Evolutionary conservation across 225 moss, liverwort and hornwort genomes (phyloP), one percentile per base, ranked within the genome.

Genomic region (Straminergon stramineum): DNA sequence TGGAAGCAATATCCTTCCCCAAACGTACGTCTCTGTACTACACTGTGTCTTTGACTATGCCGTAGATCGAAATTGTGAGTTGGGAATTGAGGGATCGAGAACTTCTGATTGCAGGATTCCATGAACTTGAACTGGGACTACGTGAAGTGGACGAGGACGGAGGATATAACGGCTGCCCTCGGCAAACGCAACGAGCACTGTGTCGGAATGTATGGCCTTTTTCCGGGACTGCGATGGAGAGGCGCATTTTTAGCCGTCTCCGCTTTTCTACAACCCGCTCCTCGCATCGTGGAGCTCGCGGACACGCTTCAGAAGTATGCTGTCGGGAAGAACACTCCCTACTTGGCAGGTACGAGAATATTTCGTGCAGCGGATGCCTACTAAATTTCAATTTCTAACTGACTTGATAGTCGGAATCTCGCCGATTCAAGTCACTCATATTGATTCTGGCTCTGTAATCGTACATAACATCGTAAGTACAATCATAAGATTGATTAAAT

Each of bases 211-310:
- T 88, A 94, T 31, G 98, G 96, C 37, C 60, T 95, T 84, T 98
- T 96, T 80, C 98, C 98, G 7, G 98, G 97, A 22, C 83, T 97
- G 76, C 84, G 95, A 80, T 98, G 98, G 98, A 91, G 94, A 84
- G 98, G 98, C 15, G 95, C 94, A 21, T 93, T 91, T 91, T 81
- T 91, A 74, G 93, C 96, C 8, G 71, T 93, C 37, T 93, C 97
- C 21, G 95, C 96, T 11, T 97, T 95, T 88, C 51, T 97, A 28
- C 84, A 89, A 86, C 96, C 95, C 19, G 92, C 97, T 64, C 67
- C 91, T 84, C 85, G n/a, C 75, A 89, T 98, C 78, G 56, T 81
- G 64, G 65, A 89, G 39, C 90, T 95, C 30, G 86, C 95, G 30
- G 88, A 96, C 77, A n/a, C 34, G 52, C 93, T 96, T 48, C 95